Evolutionary conservation across 768 basidiomycete species (phyloP).

Genomic region (Boletus speciosus): DNA sequence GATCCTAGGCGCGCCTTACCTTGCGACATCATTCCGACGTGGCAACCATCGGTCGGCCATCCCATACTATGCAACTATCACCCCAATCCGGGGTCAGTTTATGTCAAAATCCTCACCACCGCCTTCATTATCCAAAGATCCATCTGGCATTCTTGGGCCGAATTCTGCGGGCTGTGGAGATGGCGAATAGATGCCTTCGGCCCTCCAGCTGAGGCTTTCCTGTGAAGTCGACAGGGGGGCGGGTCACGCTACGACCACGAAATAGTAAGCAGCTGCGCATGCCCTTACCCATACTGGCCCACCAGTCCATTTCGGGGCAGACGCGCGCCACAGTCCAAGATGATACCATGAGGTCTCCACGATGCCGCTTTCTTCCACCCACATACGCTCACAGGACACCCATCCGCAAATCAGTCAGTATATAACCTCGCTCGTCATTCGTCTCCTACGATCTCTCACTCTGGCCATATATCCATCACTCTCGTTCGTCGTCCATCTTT

Average conservation of each 20-base stretch:
- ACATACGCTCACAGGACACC: conserved; percentile 20
- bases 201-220: conserved; percentile 15
- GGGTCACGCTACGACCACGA: conserved; percentile 14
- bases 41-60: conserved; percentile 19
- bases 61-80: conserved; percentile 7
- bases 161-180: conserved; percentile 24
- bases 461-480: conserved; percentile 10
- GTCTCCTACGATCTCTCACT: conserved; percentile 16
- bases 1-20: conserved; percentile 23
- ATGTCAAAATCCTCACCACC: conserved; percentile 18
- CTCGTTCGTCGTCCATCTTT: conserved; percentile 17
- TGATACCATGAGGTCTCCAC: conserved; percentile 34
- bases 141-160: conserved; percentile 22
- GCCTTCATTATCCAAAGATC: conserved; percentile 18
- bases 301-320: conserved; percentile 28
- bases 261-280: conserved; percentile 14
- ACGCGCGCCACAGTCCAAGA: conserved; percentile 30
- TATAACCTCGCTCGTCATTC: conserved; percentile 26
- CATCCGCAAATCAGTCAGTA: conserved; percentile 29
- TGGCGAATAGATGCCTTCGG: conserved; percentile 22
- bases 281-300: conserved; percentile 27
- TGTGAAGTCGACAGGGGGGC: conserved; percentile 18
- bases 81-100: conserved; percentile 19
- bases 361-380: conserved; percentile 32
- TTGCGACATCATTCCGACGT: conserved; percentile 19